These are phyloP conservation scores for Colletotrichum tamarilloi DNA, from an alignment of 2,329 filamentous ascomycete genomes.

Conservation along the genomic window DNA sequence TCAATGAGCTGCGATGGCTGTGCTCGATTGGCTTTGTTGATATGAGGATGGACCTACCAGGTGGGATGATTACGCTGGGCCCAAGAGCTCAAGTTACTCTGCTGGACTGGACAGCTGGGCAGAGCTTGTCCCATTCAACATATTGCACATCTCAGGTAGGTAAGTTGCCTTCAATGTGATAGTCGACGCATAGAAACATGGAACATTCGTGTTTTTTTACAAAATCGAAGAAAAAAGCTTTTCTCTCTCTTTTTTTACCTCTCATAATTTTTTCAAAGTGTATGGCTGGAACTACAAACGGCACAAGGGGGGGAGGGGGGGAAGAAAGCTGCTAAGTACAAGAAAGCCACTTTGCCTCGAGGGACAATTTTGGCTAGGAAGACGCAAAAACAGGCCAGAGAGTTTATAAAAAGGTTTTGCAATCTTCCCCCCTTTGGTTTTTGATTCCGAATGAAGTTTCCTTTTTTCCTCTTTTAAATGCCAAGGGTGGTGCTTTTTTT, in stretches of 20 bases:
- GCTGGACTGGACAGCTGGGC: neutral
- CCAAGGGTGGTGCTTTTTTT: no score
- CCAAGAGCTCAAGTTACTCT: neutral
- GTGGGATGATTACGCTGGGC: neutral
- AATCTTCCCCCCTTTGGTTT: slow-evolving; percentile 1
- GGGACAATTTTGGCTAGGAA: slow-evolving; percentile 20
- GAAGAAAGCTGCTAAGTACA: slow-evolving; percentile 33
- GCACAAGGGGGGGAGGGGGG: neutral
- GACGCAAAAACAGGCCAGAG: slow-evolving; percentile 26
- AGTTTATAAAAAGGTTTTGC: slow-evolving; percentile 13
- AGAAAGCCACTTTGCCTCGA: slow-evolving; percentile 27
- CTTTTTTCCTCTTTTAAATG: neutral
- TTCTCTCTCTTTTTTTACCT: slow-evolving; percentile 14
- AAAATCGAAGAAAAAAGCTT: slow-evolving; percentile 15
- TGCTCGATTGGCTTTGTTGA: neutral
- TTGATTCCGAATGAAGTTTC: slow-evolving; percentile 7
- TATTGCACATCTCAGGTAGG: no score
- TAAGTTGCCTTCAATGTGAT: no score
- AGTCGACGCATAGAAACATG: no score
- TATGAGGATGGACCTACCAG: neutral
- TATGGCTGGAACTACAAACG: slow-evolving; percentile 9
- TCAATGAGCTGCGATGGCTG: neutral
- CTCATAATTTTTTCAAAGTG: slow-evolving; percentile 16
- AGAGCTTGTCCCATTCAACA: neutral
- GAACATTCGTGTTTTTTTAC: neutral